Base-by-base conservation (phyloP, 164 flowering plant genomes). In the Brasenia schreberi region DNA sequence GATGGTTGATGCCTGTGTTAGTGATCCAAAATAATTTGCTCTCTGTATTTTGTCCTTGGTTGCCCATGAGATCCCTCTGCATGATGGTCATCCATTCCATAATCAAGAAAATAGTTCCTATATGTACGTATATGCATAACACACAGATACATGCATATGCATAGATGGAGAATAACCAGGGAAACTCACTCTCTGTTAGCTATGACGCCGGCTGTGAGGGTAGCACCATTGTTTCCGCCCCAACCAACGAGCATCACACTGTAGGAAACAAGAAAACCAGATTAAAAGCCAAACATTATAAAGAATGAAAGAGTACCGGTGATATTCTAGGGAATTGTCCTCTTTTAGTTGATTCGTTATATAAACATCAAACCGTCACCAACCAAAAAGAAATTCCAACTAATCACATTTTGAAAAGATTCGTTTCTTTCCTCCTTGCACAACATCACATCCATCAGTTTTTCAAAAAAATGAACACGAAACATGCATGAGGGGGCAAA, bases 231-330 rank as follows among this genome's bases (percentile, higher is more conserved):
- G 88, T 95, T 95, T 43, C 97, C 99, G 42, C 99, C 99, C 99
- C 97, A 95, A 5, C 99, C 99, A 68, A 89, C 99, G 74, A 95
- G 96, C 99, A 95, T 83, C 70, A 95, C 97, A 79, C 99, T 94
- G 68, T 44, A 65, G 56, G 56, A 9, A 49, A 49, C 10, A 49
- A 9, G 12, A 49, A 49, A 49, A 19, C 68, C 67, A 67, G 59
- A 62, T 63, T 68, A 16, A 5, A 68, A 73, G 17, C 60, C 16
- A 71, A 42, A 3, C 62, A 61, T 16, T 27, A 67, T 43, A 61
- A 59, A 74, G 6, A n/a, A 53, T 49, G 52, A 19, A 7, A 18
- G 19, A 63, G 39, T 33, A 33, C 39, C 39, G 39, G 39, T 33
- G 39, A 33, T 33, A 33, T 33, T 33, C 39, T 33, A 33, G 39